phyloP scores from a whole-genome alignment of 2,329 filamentous ascomycete species.

The Colletotrichum gloeosporioides region DNA sequence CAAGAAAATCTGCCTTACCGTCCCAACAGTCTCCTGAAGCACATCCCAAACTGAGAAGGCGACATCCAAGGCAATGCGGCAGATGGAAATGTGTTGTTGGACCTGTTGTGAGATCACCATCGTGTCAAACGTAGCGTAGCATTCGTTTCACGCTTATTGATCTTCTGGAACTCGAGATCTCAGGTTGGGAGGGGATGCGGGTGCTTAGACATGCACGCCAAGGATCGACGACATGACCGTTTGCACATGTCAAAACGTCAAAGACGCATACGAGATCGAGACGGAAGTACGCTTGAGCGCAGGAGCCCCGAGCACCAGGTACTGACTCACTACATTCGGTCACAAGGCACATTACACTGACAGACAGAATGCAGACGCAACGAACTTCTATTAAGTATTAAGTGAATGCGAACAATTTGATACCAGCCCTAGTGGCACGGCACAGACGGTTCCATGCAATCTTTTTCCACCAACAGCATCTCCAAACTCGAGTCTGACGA shows the following conservation, averaged over 20 bases:
- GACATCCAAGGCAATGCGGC: not conserved
- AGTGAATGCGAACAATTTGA: constrained; percentile 29
- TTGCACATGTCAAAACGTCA: not conserved
- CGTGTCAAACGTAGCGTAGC: not conserved
- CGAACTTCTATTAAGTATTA: constrained; percentile 50
- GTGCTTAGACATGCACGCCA: not conserved
- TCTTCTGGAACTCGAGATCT: constrained; percentile 6
- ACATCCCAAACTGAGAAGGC: not conserved
- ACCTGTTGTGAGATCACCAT: not conserved
- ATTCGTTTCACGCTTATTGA: constrained; percentile 10
- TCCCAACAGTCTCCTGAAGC: not conserved
- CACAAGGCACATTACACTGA: not conserved
- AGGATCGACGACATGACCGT: not conserved
- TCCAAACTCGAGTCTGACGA: constrained; percentile 22
- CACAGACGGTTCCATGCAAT: constrained; percentile 18
- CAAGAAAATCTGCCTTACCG: not conserved
- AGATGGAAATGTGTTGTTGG: not conserved
- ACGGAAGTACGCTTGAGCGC: not conserved
- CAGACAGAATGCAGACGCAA: constrained; percentile 29
- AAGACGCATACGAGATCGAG: not conserved
- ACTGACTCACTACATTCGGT: not conserved
- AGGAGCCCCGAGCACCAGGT: not conserved
- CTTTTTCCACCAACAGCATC: constrained; percentile 19
- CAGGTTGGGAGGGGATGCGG: not conserved
- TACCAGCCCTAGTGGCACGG: constrained; percentile 21